Conservation (phyloP, 495 filamentous ascomycete genomes). For the Penicillium herquei region DNA sequence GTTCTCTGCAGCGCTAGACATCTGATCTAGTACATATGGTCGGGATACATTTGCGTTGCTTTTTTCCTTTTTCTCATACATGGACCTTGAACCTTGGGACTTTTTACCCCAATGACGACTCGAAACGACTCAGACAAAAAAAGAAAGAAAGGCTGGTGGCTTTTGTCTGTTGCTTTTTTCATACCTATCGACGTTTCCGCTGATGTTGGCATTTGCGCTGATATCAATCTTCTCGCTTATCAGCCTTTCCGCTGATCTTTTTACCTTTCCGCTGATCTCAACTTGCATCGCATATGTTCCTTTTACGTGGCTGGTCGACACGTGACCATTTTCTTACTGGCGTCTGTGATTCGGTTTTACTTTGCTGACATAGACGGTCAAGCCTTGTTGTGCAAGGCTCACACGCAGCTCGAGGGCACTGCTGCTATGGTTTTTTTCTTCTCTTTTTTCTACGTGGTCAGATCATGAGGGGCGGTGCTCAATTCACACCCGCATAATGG, state of each 20-base stretch:
- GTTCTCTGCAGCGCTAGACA: slow-evolving; percentile 63
- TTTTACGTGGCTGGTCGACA: slow-evolving; percentile 10
- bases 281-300: slow-evolving; percentile 15
- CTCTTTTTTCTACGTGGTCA: not conserved
- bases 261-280: not conserved
- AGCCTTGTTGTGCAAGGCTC: not conserved
- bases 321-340: slow-evolving; percentile 6
- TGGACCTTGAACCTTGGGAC: slow-evolving; percentile 3
- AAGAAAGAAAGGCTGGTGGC: slow-evolving; percentile 23
- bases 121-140: slow-evolving; percentile 35
- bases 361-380: slow-evolving; percentile 13
- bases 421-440: not conserved
- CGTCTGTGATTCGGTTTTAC: slow-evolving; percentile 4
- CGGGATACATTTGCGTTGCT: not conserved
- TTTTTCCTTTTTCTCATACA: slow-evolving; percentile 4
- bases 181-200: not conserved
- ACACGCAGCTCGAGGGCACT: slow-evolving; percentile 3
- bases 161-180: slow-evolving; percentile 20
- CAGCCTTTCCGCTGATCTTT: not conserved
- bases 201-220: not conserved
- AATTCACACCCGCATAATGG: too few relatives aligned
- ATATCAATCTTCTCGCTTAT: too few relatives aligned
- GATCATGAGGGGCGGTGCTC: not conserved
- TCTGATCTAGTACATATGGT: slow-evolving; percentile 15
- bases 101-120: slow-evolving; percentile 32